Conservation (phyloP, 2,329 filamentous ascomycete genomes). For the Verticillium klebahnii region DNA sequence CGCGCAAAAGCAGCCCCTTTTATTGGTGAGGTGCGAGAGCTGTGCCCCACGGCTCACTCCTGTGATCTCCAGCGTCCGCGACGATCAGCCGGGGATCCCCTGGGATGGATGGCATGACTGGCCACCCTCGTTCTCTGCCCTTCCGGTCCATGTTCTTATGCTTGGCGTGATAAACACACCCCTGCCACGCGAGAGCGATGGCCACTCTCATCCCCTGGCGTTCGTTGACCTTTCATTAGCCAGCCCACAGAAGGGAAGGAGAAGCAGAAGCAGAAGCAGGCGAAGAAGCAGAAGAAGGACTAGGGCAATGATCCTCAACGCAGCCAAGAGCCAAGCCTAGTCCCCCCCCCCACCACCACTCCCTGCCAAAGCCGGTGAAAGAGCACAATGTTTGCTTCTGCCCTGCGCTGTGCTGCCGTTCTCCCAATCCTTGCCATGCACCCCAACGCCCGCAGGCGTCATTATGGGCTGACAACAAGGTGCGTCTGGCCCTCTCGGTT, state of each 20-base stretch:
- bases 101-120: not conserved
- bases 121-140: not conserved
- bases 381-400: not conserved
- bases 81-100: constrained; percentile 14
- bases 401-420: not conserved
- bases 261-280: not conserved
- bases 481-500: not conserved
- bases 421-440: not conserved
- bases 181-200: constrained; percentile 10
- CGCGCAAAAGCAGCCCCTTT: not conserved
- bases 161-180: not conserved
- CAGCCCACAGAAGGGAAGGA: not conserved
- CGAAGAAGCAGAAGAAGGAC: not conserved
- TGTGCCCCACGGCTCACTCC: constrained; percentile 12
- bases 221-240: not conserved
- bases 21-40: not conserved
- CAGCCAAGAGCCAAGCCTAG: not conserved
- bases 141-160: not conserved
- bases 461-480: not conserved
- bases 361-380: too few species aligned
- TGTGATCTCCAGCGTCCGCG: constrained; percentile 16
- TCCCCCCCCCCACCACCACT: not conserved
- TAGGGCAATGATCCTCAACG: not conserved
- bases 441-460: not conserved
- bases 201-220: not conserved